These are phyloP conservation scores for Austropuccinia psidii DNA, from an alignment of 1,284 basidiomycete genomes.

Conservation along the genomic window DNA sequence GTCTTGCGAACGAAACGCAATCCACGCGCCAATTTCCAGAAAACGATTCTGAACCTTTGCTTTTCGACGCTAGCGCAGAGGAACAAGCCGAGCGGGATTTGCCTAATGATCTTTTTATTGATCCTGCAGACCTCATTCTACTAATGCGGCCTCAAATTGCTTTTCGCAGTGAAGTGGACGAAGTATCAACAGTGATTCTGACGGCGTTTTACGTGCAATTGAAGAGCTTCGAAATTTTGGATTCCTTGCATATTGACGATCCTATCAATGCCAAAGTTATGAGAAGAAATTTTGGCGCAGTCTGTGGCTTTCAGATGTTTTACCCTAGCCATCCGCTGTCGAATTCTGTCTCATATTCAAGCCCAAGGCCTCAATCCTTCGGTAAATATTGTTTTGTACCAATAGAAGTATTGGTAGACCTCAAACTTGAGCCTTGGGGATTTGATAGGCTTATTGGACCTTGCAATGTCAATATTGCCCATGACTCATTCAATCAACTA, in stretches of 20 bases:
- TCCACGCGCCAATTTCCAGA: conserved; percentile 5
- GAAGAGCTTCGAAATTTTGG: conserved; percentile 72
- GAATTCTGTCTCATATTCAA: conserved; percentile 28
- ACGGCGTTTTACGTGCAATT: conserved; percentile 75
- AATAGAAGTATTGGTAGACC: conserved; percentile 77
- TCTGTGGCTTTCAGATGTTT: conserved; percentile 80
- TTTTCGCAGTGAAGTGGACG: conserved; percentile 59
- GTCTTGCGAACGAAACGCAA: neutral
- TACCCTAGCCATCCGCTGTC: conserved; percentile 54
- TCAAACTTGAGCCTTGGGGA: conserved; percentile 67
- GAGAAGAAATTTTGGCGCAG: conserved; percentile 66
- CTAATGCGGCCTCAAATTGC: conserved; percentile 87
- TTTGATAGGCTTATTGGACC: conserved; percentile 86
- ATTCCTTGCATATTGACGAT: conserved; percentile 69
- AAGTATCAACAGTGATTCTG: conserved; percentile 64
- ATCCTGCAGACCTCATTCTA: conserved; percentile 67
- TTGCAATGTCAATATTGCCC: conserved; percentile 74
- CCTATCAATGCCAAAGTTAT: conserved; percentile 77
- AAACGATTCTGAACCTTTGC: conserved; percentile 5
- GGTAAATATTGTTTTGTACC: conserved; percentile 67
- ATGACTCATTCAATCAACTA: conserved; percentile 91
- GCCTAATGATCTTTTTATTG: conserved; percentile 49
- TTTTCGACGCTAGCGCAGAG: conserved; percentile 38
- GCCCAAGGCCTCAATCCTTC: conserved; percentile 45
- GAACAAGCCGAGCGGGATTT: conserved; percentile 44